Base-by-base conservation (phyloP, 257 asterid species). In the Lycium ferocissimum region DNA sequence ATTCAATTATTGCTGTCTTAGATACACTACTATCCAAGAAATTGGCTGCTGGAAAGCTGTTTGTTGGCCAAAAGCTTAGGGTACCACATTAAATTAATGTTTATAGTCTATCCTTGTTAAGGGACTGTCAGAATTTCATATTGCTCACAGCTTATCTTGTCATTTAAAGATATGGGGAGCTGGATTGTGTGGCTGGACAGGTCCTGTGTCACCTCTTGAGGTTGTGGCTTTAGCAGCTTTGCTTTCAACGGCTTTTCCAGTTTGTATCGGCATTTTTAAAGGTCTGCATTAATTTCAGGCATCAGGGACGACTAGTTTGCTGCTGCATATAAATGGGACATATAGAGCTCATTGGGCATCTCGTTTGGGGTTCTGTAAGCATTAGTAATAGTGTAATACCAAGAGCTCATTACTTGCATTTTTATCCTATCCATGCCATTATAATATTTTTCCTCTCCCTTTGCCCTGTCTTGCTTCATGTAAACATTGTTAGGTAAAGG, bases 281-380 rank as follows among this genome's bases (percentile, higher is more conserved):
- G 66, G 78, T 35, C 62, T 57, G 58, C 76, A 84, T 86, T 82
- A 65, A 79, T 88, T 88, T 84, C 96, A 95, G 99, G 94, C 89
- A 79, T 90, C 95, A 65, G 82, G 84, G 85, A 86, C 92, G 18
- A 73, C 92, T 85, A 88, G 91, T 86, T 88, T 97, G 76, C 85
- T 86, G 53, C 87, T 97, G 91, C 96, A 95, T 89, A 90, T 92
- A 18, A 97, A 97, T 81, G 99, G 99, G 88, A 94, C 96, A 2
- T 94, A 95, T 88, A 92, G 98, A 89, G 96, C 98, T 89, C 97
- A 97, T 84, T 97, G 99, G 99, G 98, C 98, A 83, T 97, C 95
- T 87, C 94, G 93, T 76, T 84, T 97, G 89, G 99, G 99, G 73
- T 91, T 95, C 81, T 90, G 99, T 97, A 92, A 92, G 98, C 82